Evolutionary conservation across 2,329 filamentous ascomycete species (phyloP), one percentile per base, ranked within the genome.

Genomic region (Blastomyces silverae): DNA sequence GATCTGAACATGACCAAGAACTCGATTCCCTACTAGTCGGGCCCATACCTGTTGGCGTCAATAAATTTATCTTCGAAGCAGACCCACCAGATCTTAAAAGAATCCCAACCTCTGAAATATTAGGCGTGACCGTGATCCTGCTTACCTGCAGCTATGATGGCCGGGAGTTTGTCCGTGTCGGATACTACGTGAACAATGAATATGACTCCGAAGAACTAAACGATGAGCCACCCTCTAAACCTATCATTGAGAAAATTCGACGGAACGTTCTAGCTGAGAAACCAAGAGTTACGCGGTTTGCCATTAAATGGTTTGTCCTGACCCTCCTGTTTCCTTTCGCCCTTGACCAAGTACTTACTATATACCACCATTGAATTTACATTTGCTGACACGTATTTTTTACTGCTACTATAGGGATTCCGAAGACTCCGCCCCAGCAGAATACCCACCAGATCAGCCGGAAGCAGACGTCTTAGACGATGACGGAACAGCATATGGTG

Each of bases 111-210:
- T 92, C 91, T 71, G 95, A 99, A 79, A 92, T 99, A 72, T 85
- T 99, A 57, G 94, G 94, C 66, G 95, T 99, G 61, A 99, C 94
- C 3, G 94, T 99, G 73, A 92, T 99, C 72, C 88, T 99, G 64
- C 85, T 99, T 70, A 96, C 92, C 65, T 97, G 94, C 80, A 90
- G 91, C 77, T 99, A 99, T 80, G 94, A 99, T 73, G 89, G 90
- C 63, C 87, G 94, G 74, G 94, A 99, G 78, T 99, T 99, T 73
- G 92, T 99, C 50, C 92, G 94, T 70, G 93, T 99, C 53, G 94
- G 94, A 67, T 99, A 99, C 85, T 99, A 99, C 72, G 94, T 99
- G 73, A 99, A 97, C 84, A 99, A 99, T 73, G 95, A 99, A 78
- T 99, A 99, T 78, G 91, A 96, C 71, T 89, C 90, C 34, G 91